Conservation (phyloP, 305 asterid species). For the Ilex paraguariensis region DNA sequence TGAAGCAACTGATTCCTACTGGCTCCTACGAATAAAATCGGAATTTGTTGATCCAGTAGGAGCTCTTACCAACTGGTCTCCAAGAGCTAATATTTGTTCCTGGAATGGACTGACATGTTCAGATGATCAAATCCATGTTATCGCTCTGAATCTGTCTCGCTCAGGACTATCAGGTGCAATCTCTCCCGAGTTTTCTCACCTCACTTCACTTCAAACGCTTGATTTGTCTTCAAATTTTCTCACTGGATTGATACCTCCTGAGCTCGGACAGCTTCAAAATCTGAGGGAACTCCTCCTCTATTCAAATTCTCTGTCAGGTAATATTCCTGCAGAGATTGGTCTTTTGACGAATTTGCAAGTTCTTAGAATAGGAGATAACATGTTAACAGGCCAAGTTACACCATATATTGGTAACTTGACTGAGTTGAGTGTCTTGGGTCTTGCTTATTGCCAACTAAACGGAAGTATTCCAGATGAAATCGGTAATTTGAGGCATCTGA, state of each 20-base stretch:
- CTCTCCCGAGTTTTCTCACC: slow-evolving; percentile 47
- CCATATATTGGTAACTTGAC: slow-evolving; percentile 49
- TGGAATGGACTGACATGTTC: slow-evolving; percentile 82
- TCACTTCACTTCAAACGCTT: slow-evolving; percentile 47
- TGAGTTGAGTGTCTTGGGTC: slow-evolving; percentile 54
- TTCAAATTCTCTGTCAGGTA: slow-evolving; percentile 53
- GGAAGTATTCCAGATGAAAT: slow-evolving; percentile 72
- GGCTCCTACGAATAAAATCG: slow-evolving; percentile 56
- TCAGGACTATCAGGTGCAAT: slow-evolving; percentile 57
- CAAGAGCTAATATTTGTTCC: slow-evolving; percentile 43
- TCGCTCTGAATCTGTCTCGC: slow-evolving; percentile 51
- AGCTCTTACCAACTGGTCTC: slow-evolving; percentile 58
- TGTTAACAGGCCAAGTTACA: slow-evolving; percentile 45
- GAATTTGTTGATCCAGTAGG: slow-evolving; percentile 51
- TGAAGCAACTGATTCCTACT: slow-evolving; percentile 39
- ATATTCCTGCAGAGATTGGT: slow-evolving; percentile 58
- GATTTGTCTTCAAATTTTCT: slow-evolving; percentile 64
- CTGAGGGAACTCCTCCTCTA: slow-evolving; percentile 54
- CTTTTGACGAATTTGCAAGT: slow-evolving; percentile 50
- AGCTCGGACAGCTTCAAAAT: slow-evolving; percentile 46
- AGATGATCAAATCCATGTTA: slow-evolving; percentile 35
- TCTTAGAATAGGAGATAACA: slow-evolving; percentile 71
- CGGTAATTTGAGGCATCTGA: slow-evolving; percentile 53
- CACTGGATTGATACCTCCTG: slow-evolving; percentile 57
- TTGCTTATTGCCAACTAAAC: slow-evolving; percentile 60